Evolutionary conservation across 106 monocot genomes (phyloP).

Genomic region (Triglochin maritima): DNA sequence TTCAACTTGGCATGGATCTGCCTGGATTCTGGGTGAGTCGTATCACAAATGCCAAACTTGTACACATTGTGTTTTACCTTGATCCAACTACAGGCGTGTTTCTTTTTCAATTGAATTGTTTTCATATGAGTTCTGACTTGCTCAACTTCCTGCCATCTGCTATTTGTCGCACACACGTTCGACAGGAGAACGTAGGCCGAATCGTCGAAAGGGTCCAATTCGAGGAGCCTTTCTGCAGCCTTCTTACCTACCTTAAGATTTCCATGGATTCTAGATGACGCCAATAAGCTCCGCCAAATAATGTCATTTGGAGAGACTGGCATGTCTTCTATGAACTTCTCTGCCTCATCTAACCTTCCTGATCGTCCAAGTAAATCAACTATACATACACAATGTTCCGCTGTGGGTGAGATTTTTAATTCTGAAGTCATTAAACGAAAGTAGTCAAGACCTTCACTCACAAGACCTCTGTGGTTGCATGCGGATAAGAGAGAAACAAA

Average conservation of each 20-base stretch:
- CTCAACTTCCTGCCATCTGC: slow-evolving; percentile 63
- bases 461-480: slow-evolving; percentile 68
- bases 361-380: slow-evolving; percentile 79
- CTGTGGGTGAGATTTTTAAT: slow-evolving; percentile 42
- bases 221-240: slow-evolving; percentile 53
- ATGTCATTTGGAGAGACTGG: slow-evolving; percentile 43
- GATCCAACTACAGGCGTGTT: slow-evolving; percentile 83
- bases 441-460: slow-evolving; percentile 55
- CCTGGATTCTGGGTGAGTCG: slow-evolving; percentile 23
- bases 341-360: slow-evolving; percentile 61
- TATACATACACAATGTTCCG: slow-evolving; percentile 83
- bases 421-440: slow-evolving; percentile 44
- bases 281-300: slow-evolving; percentile 78
- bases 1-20: slow-evolving; percentile 44
- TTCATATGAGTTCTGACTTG: slow-evolving; percentile 53
- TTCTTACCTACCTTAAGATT: slow-evolving; percentile 47
- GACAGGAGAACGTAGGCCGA: slow-evolving; percentile 89
- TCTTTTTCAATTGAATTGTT: slow-evolving; percentile 53
- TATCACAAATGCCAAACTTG: slow-evolving; percentile 49
- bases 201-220: slow-evolving; percentile 64
- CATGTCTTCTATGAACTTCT: slow-evolving; percentile 62
- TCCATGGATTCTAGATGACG: slow-evolving; percentile 59
- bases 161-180: slow-evolving; percentile 55
- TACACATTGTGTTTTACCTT: slow-evolving; percentile 58
- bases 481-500: slow-evolving; percentile 71